Evolutionary conservation across 768 basidiomycete genomes (phyloP).

Genomic region (Stropharia rugosoannulata): DNA sequence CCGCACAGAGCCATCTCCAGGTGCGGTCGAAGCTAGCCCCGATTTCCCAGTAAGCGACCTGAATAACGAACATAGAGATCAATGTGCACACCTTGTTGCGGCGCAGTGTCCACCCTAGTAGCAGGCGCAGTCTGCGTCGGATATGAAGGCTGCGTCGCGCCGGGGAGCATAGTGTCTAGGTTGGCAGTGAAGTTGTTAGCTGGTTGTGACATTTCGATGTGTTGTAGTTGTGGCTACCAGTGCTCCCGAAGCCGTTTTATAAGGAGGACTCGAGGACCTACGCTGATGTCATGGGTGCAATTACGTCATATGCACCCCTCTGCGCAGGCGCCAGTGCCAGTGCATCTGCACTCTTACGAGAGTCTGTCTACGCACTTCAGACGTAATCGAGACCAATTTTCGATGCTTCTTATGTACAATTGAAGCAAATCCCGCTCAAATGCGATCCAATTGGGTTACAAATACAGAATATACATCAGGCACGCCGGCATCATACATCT

Average conservation of each 20-base stretch:
- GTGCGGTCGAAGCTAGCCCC: constrained; percentile 29
- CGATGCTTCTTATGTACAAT: neutral
- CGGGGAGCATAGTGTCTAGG: neutral
- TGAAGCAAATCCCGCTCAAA: neutral
- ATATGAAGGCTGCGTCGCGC: neutral
- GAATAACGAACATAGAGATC: neutral
- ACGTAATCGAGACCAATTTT: neutral
- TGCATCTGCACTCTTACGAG: neutral
- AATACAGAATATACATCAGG: neutral
- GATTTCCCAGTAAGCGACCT: neutral
- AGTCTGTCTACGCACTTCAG: neutral
- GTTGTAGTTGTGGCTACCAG: neutral
- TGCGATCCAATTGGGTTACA: neutral
- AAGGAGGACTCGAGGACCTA: no score
- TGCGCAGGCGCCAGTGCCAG: no score
- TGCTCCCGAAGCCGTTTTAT: neutral
- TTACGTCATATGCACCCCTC: neutral
- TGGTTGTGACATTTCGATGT: neutral
- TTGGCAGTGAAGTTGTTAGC: neutral
- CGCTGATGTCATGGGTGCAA: constrained; percentile 2
- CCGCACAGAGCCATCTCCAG: constrained; percentile 27
- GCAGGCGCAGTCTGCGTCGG: constrained; percentile 21
- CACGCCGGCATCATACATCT: no score
- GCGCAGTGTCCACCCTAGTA: constrained; percentile 23
- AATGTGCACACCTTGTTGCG: constrained; percentile 36